phyloP scores from a whole-genome alignment of 2,329 filamentous ascomycete species.

The Pyrenochaeta sp. region DNA sequence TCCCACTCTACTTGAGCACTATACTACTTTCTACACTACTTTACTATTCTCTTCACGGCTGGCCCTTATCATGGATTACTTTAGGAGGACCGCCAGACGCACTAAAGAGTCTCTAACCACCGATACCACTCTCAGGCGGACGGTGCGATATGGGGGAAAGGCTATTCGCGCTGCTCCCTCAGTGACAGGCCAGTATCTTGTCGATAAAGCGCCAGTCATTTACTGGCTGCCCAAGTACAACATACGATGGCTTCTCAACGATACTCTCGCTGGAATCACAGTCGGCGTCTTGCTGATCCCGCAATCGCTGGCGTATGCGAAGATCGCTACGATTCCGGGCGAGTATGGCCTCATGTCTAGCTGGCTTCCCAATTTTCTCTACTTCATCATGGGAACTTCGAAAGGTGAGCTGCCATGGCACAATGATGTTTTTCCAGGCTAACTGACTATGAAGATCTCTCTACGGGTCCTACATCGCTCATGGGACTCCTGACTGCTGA shows the following conservation, averaged over 20 bases:
- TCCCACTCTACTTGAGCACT: not conserved
- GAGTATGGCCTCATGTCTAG: conserved; percentile 87
- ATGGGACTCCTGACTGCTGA: conserved; percentile 70
- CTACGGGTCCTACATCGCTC: conserved; percentile 70
- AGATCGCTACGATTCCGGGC: conserved; percentile 89
- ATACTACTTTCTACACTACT: not conserved
- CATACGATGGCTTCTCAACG: conserved; percentile 67
- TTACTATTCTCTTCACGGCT: not conserved
- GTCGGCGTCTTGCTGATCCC: conserved; percentile 84
- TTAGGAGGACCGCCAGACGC: conserved; percentile 22
- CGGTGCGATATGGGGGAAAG: conserved; percentile 39
- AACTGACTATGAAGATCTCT: conserved; percentile 64
- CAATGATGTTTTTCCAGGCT: conserved; percentile 43
- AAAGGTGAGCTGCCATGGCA: conserved; percentile 23
- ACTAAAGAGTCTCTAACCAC: conserved; percentile 27
- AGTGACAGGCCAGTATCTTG: conserved; percentile 63
- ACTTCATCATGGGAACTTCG: conserved; percentile 91
- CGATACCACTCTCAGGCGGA: conserved; percentile 40
- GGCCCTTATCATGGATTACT: conserved; percentile 30
- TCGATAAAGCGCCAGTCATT: conserved; percentile 69
- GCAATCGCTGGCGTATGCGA: conserved; percentile 95
- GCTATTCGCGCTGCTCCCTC: conserved; percentile 58
- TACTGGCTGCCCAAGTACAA: conserved; percentile 71
- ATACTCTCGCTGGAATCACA: conserved; percentile 71
- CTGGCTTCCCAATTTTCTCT: conserved; percentile 93